phyloP scores from a whole-genome alignment of 495 filamentous ascomycete species.

The Podospora tetraspora region DNA sequence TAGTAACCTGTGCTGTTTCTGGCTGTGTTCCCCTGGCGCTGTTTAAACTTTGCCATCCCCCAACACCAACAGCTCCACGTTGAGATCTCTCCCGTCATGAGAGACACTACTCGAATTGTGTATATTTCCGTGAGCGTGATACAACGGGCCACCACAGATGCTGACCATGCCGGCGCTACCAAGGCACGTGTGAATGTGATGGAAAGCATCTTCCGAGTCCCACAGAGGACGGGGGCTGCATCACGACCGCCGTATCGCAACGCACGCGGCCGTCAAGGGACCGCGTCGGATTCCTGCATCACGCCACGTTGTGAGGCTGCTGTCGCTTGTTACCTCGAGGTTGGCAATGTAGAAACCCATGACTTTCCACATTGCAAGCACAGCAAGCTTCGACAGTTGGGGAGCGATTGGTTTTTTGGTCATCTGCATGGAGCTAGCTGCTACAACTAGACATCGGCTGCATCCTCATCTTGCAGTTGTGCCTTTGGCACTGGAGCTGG shows the following conservation, averaged over 20 bases:
- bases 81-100: no score
- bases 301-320: background rate
- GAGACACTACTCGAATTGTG: no score
- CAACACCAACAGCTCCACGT: no score
- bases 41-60: no score
- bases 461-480: background rate
- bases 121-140: background rate
- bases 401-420: constrained; percentile 1
- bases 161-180: no score
- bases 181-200: background rate
- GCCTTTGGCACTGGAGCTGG: background rate
- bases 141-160: background rate
- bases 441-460: background rate
- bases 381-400: background rate
- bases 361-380: background rate
- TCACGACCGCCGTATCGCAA: background rate
- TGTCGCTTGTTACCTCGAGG: background rate
- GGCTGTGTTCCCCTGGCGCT: no score
- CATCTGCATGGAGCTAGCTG: background rate
- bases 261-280: background rate
- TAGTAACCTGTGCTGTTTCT: no score
- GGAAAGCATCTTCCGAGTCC: background rate
- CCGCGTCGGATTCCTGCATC: background rate
- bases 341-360: background rate
- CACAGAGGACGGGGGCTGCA: background rate